Conservation (phyloP, 1,139 yeast species). For the Saccharomyces hybrid region DNA sequence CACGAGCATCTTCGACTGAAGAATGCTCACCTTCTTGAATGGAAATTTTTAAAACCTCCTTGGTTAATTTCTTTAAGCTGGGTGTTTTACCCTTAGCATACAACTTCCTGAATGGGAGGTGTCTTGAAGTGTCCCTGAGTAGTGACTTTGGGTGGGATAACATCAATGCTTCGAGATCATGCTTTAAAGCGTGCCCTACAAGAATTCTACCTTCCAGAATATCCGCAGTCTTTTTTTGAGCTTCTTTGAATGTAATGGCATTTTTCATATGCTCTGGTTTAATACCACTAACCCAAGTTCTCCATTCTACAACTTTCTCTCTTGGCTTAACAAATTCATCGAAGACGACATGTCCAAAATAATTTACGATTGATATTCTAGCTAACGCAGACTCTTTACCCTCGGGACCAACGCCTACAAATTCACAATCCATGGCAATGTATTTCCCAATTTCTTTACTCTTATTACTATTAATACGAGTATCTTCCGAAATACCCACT, state of each 20-base stretch:
- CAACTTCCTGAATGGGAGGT: conserved; percentile 45
- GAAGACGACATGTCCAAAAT: conserved; percentile 59
- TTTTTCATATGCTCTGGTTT: conserved; percentile 56
- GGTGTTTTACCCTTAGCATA: conserved; percentile 64
- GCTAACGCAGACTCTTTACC: conserved; percentile 70
- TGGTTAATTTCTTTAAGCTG: conserved; percentile 56
- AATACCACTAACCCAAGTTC: conserved; percentile 93
- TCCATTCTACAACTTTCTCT: conserved; percentile 77
- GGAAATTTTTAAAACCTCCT: conserved; percentile 47
- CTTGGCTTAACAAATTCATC: conserved; percentile 72
- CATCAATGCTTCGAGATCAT: conserved; percentile 63
- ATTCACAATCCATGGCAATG: conserved; percentile 85
- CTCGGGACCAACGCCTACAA: conserved; percentile 80
- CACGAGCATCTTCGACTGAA: conserved; percentile 85
- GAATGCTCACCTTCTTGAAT: conserved; percentile 78
- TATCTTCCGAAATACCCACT: conserved; percentile 3
- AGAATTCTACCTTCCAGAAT: conserved; percentile 45
- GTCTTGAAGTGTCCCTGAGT: conserved; percentile 70
- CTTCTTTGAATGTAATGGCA: conserved; percentile 60
- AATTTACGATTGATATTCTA: conserved; percentile 80
- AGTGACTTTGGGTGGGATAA: conserved; percentile 57
- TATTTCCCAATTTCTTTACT: conserved; percentile 52
- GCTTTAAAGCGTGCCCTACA: conserved; percentile 80
- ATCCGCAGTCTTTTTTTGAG: conserved; percentile 49
- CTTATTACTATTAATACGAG: conserved; percentile 12